A percentile compares a stretch with the other conserved stretches of the same genome.
Evolutionary conservation across 1,284 basidiomycete species (phyloP).

Genomic region (Pterulicium gracile): DNA sequence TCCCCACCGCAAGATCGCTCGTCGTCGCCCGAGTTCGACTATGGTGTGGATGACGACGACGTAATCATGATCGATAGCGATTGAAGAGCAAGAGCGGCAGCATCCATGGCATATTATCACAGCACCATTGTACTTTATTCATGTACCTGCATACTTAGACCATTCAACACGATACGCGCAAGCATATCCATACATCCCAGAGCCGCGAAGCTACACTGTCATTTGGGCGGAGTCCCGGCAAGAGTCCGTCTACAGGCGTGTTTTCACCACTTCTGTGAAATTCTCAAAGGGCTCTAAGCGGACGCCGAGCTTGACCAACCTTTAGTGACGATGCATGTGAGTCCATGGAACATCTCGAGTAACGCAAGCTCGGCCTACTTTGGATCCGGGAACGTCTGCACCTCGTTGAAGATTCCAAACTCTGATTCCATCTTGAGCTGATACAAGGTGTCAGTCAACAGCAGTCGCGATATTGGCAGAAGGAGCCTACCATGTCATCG

Average conservation of each 20-base stretch:
- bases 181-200: background rate
- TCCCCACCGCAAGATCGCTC: slow-evolving; percentile 20
- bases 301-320: background rate
- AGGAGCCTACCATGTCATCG: background rate
- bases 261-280: background rate
- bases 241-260: background rate
- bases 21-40: slow-evolving; percentile 62
- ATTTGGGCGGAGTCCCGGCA: background rate
- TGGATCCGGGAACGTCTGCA: background rate
- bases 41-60: slow-evolving; percentile 65
- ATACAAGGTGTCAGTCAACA: background rate
- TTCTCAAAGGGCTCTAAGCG: background rate
- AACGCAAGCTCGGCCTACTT: background rate
- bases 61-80: slow-evolving; percentile 71
- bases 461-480: background rate
- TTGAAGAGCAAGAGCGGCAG: slow-evolving; percentile 18
- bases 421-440: background rate
- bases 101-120: background rate
- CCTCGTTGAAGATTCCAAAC: slow-evolving; percentile 1
- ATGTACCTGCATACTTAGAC: no score
- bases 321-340: background rate
- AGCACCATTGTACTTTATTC: background rate
- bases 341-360: background rate
- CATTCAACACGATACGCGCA: no score
- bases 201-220: no score